Base-by-base conservation (phyloP, 176 grass and related monocot species). In the Rhynchospora pubera region DNA sequence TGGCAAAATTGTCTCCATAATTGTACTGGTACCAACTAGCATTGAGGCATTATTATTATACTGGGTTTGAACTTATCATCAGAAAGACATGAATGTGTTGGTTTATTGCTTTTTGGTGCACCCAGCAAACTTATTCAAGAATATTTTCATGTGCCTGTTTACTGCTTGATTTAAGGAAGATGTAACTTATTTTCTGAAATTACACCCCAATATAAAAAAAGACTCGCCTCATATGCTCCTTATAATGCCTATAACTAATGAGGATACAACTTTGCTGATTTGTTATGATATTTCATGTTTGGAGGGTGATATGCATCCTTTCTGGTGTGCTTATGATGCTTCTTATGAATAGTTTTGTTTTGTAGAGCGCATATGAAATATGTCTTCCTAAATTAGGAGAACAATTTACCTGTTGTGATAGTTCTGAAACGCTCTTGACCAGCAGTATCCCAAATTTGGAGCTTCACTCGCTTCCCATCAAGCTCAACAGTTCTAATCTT, bases 371-470 rank as follows among this genome's bases (percentile, higher is more conserved):
- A 47, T 46, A 48, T 28, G 21, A 28, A 30, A 77, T 18, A 32
- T 77, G 14, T 77, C 22, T 77, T 56, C 14, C 2, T 28, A 77
- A 56, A 30, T 55, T 70, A 70, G 21, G 21, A 60, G 13, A 62
- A 57, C 9, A 51, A 43, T 3, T 74, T 87, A 94, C 92, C 92
- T 81, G 93, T 96, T 80, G 93, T 96, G 69, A 96, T 96, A 81
- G 93, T 96, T 59, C 93, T 78, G 59, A 96, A 96, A 77, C 93
- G 93, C 85, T 96, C 93, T 88, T 96, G 93, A 82, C 93, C 93
- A 69, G 93, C 93, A 69, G 93, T 96, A 82, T 96, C 93, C 93
- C 93, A 96, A 70, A 96, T 96, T 87, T 96, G 93, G 23, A 96
- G 59, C 81, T 96, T 96, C 80, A 96, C 90, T 85, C 93, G 86